Evolutionary conservation across 208 protist genomes (phyloP).

Genomic region (Trypanosoma rangeli): DNA sequence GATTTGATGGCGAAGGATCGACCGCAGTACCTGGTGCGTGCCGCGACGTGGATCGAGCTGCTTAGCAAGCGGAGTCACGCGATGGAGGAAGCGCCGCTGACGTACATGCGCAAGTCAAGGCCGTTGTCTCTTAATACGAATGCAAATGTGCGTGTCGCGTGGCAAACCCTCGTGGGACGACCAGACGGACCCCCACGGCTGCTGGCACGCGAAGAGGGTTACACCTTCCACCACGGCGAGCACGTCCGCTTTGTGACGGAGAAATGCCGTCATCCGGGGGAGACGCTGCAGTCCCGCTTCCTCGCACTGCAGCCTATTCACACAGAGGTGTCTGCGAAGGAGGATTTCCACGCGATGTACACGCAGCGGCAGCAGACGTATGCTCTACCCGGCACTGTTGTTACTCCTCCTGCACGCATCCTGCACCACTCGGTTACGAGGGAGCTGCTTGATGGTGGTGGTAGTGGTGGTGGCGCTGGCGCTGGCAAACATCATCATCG

Average conservation of each 20-base stretch:
- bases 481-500: no score
- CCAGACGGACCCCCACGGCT: constrained; percentile 33
- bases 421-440: constrained; percentile 53
- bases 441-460: constrained; percentile 21
- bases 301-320: constrained; percentile 75
- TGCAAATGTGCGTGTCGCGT: constrained; percentile 78
- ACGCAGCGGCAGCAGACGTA: background rate
- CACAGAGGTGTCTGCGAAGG: constrained; percentile 54
- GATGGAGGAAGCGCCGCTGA: constrained; percentile 71
- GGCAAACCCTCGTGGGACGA: constrained; percentile 39
- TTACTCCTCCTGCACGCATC: constrained; percentile 27
- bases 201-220: constrained; percentile 76
- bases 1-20: constrained; percentile 82
- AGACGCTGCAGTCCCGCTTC: constrained; percentile 66
- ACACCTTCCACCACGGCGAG: constrained; percentile 54
- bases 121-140: constrained; percentile 57
- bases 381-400: background rate
- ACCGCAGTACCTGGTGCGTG: constrained; percentile 61
- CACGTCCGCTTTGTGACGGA: constrained; percentile 76
- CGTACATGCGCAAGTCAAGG: constrained; percentile 83
- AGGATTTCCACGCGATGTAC: constrained; percentile 27
- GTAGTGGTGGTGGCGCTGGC: no score
- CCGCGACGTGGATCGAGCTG: constrained; percentile 71
- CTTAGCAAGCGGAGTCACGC: constrained; percentile 50
- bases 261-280: constrained; percentile 68